Base-by-base conservation (phyloP, 306 rosid genomes). In the Rosa chinensis region DNA sequence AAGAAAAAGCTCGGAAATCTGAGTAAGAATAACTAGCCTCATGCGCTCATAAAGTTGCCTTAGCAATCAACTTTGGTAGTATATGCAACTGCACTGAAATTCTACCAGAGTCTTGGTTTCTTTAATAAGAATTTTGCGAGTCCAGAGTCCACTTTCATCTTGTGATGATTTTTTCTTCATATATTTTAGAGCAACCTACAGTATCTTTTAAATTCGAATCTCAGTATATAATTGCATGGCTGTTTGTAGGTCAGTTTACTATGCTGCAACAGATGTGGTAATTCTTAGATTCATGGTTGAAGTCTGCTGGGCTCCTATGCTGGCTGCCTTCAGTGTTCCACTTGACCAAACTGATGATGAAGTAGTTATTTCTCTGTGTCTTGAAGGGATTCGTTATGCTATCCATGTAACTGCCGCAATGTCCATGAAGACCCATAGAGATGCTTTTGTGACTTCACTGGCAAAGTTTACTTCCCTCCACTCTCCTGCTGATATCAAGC, bases 241-340 rank as follows among this genome's bases (percentile, higher is more conserved):
- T 76, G 79, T 82, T 50, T 89, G 82, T 80, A 96, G 99, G 94
- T 91, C 99, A 70, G 94, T 90, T 74, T 93, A 89, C 88, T 96
- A 96, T 84, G 98, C 99, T 14, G 99, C 97, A 67, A 91, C 98
- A 64, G 96, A 96, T 87, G 94, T 88, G 75, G 90, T 96, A 82
- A 89, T 96, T 79, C 97, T 96, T 32, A 90, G 90, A 88, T 96
- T 96, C 84, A 96, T 96, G 99, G 87, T 93, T 83, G 98, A 96
- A 88, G 98, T 85, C 42, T 96, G 99, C 84, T 96, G 99, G 99
- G 99, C 99, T 84, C 99, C 99, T 28, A 96, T 92, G 97, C 79
- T 96, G 80, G 99, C 99, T 82, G 99, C 99, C 78, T 96, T 96
- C 89, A 96, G 99, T 68, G 99, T 96, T 80, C 97, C 99, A 44